These are phyloP conservation scores for Phytopythium sindhum DNA, from an alignment of 352 stramenopile genomes.

Conservation along the genomic window DNA sequence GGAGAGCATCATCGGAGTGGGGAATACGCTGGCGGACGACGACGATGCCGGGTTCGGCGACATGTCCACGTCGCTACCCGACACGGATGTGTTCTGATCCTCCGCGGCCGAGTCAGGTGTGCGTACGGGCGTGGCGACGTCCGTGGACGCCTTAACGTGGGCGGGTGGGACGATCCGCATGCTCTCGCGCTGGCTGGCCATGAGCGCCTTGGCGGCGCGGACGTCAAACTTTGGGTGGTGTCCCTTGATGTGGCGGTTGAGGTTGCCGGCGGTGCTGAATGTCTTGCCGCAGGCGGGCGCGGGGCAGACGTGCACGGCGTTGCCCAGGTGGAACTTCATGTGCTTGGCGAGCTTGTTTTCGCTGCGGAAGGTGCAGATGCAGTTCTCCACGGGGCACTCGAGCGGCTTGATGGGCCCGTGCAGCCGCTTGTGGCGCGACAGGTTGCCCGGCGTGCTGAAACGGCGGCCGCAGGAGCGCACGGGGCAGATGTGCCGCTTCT, in stretches of 20 bases:
- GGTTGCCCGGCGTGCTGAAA: slow-evolving; percentile 56
- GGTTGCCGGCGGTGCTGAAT: slow-evolving; percentile 57
- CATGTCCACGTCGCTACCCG: slow-evolving; percentile 2
- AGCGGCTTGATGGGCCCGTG: slow-evolving; percentile 49
- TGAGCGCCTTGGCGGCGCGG: slow-evolving; percentile 16
- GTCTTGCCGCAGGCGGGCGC: slow-evolving; percentile 47
- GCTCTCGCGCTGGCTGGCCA: slow-evolving; percentile 8
- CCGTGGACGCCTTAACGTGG: slow-evolving; percentile 16
- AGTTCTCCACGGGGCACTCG: slow-evolving; percentile 39
- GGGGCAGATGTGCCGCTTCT: slow-evolving; percentile 48
- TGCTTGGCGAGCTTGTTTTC: slow-evolving; percentile 63
- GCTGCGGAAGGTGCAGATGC: slow-evolving; percentile 49
- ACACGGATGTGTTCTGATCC: background rate
- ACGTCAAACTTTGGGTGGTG: slow-evolving; percentile 38
- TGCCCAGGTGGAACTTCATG: slow-evolving; percentile 62
- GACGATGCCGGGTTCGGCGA: slow-evolving; percentile 17
- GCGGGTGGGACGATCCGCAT: slow-evolving; percentile 7
- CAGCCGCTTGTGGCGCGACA: slow-evolving; percentile 58
- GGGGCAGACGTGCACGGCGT: slow-evolving; percentile 38
- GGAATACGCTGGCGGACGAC: slow-evolving; percentile 12
- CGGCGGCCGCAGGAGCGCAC: slow-evolving; percentile 42
- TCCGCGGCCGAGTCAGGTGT: slow-evolving; percentile 4
- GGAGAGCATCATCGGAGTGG: background rate
- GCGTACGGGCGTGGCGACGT: background rate
- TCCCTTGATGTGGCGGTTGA: slow-evolving; percentile 57